Evolutionary conservation across 495 filamentous ascomycete genomes (phyloP).

Genomic region (Penicilliopsis zonata): DNA sequence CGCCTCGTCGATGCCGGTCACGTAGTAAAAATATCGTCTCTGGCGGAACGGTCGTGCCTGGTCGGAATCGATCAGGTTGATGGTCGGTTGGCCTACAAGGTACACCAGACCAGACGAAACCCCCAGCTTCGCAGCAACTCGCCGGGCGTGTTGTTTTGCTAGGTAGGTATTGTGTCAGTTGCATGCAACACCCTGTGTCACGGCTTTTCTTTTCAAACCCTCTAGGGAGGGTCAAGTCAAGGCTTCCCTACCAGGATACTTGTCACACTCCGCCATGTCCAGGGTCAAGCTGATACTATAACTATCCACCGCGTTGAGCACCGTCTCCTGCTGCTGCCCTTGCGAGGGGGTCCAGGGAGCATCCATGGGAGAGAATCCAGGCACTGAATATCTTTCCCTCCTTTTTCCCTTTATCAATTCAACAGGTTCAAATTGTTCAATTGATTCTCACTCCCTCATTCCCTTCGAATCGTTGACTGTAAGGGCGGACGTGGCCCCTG

Average conservation of each 20-base stretch:
- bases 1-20: slow-evolving; percentile 70
- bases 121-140: slow-evolving; percentile 55
- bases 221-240: background rate
- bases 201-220: background rate
- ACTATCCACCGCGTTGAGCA: slow-evolving; percentile 16
- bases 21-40: slow-evolving; percentile 87
- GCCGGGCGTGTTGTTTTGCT: slow-evolving; percentile 75
- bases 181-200: background rate
- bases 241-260: slow-evolving; percentile 28
- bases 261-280: too few relatives aligned
- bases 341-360: background rate
- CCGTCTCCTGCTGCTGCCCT: slow-evolving; percentile 9
- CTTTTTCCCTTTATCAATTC: too few relatives aligned
- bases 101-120: slow-evolving; percentile 60
- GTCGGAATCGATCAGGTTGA: slow-evolving; percentile 69
- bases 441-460: too few relatives aligned
- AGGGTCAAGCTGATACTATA: slow-evolving; percentile 21
- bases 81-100: slow-evolving; percentile 65
- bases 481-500: too few relatives aligned
- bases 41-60: slow-evolving; percentile 68
- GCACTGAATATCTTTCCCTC: too few relatives aligned
- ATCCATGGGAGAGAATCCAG: background rate
- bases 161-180: slow-evolving; percentile 7
- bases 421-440: too few relatives aligned
- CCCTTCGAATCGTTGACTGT: too few relatives aligned